phyloP scores from a whole-genome alignment of 257 asterid species.

The Petunia axillaris region DNA sequence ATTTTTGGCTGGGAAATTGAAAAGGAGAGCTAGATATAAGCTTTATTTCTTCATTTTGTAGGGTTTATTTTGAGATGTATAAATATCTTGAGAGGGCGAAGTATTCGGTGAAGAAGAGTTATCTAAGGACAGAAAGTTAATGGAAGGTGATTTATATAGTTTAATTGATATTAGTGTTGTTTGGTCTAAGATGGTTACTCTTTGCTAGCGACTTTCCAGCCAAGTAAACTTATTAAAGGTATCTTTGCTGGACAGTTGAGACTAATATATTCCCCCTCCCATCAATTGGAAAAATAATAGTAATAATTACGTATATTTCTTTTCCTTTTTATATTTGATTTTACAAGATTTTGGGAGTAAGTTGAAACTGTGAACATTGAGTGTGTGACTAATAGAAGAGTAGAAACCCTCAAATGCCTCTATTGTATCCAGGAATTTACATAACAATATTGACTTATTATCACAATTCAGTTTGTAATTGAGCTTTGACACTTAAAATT shows the following conservation, averaged over 20 bases:
- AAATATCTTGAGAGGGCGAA: not conserved
- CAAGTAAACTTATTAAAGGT: conserved; percentile 21
- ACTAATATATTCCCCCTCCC: not conserved
- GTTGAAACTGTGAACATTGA: too few relatives aligned
- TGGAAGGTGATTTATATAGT: not conserved
- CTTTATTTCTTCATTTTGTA: not conserved
- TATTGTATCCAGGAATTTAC: too few relatives aligned
- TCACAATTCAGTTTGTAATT: too few relatives aligned
- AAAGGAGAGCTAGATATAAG: not conserved
- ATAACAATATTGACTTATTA: too few relatives aligned
- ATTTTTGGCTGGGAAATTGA: not conserved
- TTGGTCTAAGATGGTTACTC: conserved; percentile 5
- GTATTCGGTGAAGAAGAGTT: not conserved
- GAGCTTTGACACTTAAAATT: too few relatives aligned
- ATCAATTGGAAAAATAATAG: not conserved
- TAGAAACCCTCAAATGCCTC: too few relatives aligned
- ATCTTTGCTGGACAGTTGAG: not conserved
- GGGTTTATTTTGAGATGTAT: not conserved
- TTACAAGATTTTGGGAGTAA: not conserved
- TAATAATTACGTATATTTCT: conserved; percentile 25
- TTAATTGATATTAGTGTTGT: not conserved
- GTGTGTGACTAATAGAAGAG: too few relatives aligned
- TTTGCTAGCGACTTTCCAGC: conserved; percentile 30
- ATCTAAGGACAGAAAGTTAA: not conserved
- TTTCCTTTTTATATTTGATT: not conserved